Conservation (phyloP, 768 basidiomycete species). For the Dacryopinax spathularia region DNA sequence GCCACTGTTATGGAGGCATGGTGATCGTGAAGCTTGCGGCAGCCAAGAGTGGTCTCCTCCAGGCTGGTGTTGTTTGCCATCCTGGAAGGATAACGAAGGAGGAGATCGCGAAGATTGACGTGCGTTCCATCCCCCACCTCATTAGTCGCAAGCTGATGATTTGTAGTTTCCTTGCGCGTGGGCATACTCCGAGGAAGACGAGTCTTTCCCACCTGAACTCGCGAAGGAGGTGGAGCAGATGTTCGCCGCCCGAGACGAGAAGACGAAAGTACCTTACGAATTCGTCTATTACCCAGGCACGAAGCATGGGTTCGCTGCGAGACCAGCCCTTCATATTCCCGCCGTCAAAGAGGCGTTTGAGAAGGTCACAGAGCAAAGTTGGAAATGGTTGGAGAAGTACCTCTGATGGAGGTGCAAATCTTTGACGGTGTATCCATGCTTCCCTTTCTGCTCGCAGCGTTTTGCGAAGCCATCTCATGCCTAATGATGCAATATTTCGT, state of each 20-base stretch:
- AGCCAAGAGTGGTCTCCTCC: neutral
- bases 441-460: too few species aligned
- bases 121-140: neutral
- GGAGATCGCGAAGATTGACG: neutral
- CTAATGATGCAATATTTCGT: too few species aligned
- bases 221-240: neutral
- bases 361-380: constrained; percentile 29
- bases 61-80: neutral
- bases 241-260: neutral
- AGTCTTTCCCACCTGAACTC: neutral
- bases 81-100: neutral
- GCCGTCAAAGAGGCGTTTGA: constrained; percentile 35
- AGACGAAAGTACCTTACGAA: neutral
- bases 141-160: too few species aligned
- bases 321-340: constrained; percentile 32
- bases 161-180: neutral
- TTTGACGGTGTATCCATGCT: too few species aligned
- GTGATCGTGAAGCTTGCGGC: neutral
- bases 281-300: constrained; percentile 22
- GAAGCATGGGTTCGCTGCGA: constrained; percentile 35
- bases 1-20: neutral
- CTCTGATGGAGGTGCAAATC: too few species aligned
- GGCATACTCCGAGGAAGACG: neutral
- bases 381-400: constrained; percentile 33
- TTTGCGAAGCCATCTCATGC: too few species aligned